Base-by-base conservation (phyloP, 495 filamentous ascomycete genomes). In the Talaromyces thailandensis region DNA sequence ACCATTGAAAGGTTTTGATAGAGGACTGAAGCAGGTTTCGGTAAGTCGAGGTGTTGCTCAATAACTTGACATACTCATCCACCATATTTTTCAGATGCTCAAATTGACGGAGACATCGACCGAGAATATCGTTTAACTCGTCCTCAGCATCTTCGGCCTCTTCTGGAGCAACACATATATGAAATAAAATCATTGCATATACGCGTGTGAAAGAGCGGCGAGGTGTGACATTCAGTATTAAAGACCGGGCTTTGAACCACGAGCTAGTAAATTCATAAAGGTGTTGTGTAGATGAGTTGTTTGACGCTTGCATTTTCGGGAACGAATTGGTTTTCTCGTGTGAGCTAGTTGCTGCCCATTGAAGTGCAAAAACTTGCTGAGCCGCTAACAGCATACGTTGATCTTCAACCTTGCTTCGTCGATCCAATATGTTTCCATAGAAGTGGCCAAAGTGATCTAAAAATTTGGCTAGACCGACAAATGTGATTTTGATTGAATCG, bases 381-480 rank as follows among this genome's bases (percentile, higher is more conserved):
- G 62, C 63, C 2, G 68, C 67, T 26, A 66, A 66, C 12, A 72
- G 53, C 6, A 61, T 62, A n/a, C 24, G 45, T 32, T 70, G 64
- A 0, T 68, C 65, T 50, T 64, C 55, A 60, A 14, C 66, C 32
- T 56, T 59, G 6, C 61, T 63, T 40, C 50, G 14, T 1, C 24
- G 40, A 4, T 31, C 53, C n/a, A 70, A 23, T 32, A 53, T 53
- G 40, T 72, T 72, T 6, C 65, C 68, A 37, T 70, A 72, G 3
- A 72, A 60, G 23, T 64, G 61, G 28, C 62, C 63, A 24, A 72
- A 70, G 62, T 72, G 68, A 55, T 72, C 70, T 35, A 72, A 40
- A n/a, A 70, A 72, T 4, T 63, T 61, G 35, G 63, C 56, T 18
- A 63, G 63, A 6, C 70, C 70, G 4, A 70, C 40, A 29, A 67